These are phyloP conservation scores for Agaricus blazei DNA, from an alignment of 768 basidiomycete species.

Conservation along the genomic window DNA sequence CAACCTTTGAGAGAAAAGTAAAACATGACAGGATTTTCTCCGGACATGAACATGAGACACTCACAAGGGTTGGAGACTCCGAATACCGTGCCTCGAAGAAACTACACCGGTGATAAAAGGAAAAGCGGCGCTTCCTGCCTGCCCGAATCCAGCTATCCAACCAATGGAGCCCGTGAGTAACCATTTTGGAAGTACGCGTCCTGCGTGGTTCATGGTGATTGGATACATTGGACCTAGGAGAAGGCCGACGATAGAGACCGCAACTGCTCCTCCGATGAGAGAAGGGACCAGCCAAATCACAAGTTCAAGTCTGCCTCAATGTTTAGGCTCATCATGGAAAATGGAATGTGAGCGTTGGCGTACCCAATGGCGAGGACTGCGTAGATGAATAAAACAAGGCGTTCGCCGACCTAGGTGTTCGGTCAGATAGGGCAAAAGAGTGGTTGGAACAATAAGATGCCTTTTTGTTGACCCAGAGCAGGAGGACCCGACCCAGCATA, in stretches of 20 bases:
- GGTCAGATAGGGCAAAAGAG: neutral
- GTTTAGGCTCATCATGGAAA: neutral
- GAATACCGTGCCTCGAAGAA: constrained; percentile 56
- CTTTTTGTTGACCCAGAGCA: constrained; percentile 53
- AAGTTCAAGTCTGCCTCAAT: constrained; percentile 48
- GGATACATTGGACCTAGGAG: constrained; percentile 77
- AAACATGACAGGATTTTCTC: neutral
- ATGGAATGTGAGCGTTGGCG: constrained; percentile 9
- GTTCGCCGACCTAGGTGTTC: constrained; percentile 43
- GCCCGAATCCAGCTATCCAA: constrained; percentile 66
- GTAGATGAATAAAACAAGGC: constrained; percentile 48
- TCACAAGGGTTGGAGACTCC: constrained; percentile 58
- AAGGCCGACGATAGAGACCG: constrained; percentile 59
- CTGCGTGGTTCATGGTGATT: constrained; percentile 65
- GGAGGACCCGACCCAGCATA: constrained; percentile 46
- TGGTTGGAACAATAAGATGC: constrained; percentile 17
- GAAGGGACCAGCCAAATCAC: constrained; percentile 68
- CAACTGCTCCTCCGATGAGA: constrained; percentile 58
- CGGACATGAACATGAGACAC: constrained; percentile 13
- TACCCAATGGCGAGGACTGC: constrained; percentile 45
- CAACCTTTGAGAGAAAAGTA: constrained; percentile 28
- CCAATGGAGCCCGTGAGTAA: constrained; percentile 62
- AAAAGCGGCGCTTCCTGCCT: constrained; percentile 65
- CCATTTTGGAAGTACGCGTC: constrained; percentile 64
- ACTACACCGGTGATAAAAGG: constrained; percentile 74